Conservation (phyloP, 192 early-diverging fungal genomes). For the Chytriomyces confervae region DNA sequence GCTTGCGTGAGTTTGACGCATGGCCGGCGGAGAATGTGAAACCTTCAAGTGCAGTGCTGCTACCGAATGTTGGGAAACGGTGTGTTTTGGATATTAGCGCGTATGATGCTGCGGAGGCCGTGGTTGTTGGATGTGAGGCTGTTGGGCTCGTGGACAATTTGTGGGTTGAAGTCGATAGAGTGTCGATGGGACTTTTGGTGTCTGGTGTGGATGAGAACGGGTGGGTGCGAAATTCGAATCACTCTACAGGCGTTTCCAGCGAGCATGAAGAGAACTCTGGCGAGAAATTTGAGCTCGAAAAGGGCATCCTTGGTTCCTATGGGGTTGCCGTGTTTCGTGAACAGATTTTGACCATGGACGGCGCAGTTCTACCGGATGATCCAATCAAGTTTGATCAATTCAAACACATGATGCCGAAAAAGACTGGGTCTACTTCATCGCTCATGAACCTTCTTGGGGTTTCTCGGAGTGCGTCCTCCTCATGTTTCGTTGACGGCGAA, state of each 20-base stretch:
- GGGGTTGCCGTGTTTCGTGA: constrained; percentile 16
- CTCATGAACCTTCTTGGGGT: neutral
- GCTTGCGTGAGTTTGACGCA: neutral
- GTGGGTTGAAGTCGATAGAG: constrained; percentile 38
- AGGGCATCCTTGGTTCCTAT: neutral
- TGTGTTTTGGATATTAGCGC: constrained; percentile 26
- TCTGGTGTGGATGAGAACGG: constrained; percentile 32
- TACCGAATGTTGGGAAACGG: neutral
- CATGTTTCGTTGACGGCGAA: no score
- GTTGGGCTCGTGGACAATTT: neutral
- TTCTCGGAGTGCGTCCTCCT: neutral
- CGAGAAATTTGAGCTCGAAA: neutral
- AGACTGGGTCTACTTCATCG: neutral
- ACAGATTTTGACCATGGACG: neutral
- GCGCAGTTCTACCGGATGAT: neutral
- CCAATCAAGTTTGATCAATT: neutral
- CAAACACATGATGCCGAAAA: neutral
- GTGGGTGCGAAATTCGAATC: neutral
- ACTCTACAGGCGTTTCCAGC: no score
- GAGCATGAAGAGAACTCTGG: neutral
- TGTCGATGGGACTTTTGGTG: constrained; percentile 26
- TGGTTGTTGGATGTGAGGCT: neutral
- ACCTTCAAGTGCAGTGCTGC: neutral
- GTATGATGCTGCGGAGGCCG: constrained; percentile 8
- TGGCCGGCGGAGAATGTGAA: constrained; percentile 1